Base-by-base conservation (phyloP, 1,284 basidiomycete species). In the Mycocalia duriaeana region DNA sequence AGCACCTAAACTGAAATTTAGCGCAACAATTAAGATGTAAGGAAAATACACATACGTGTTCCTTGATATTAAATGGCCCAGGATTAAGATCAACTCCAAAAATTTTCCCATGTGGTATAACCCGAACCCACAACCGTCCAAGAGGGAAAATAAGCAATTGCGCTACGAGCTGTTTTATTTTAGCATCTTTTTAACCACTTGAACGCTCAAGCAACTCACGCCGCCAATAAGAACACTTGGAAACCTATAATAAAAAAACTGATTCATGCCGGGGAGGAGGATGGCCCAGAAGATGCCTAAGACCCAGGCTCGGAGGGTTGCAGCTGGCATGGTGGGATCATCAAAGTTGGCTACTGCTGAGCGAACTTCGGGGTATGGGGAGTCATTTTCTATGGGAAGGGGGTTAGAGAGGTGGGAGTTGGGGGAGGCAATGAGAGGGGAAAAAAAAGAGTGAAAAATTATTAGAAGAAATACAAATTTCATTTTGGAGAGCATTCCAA, bases 61-160 rank as follows among this genome's bases (percentile, higher is more conserved):
- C 85, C 56, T 89, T 89, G 64, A 89, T 84, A 44, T 81, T 80
- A 61, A 87, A 89, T 2, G 83, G 81, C 16, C 85, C 85, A 18
- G 86, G 84, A 62, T 89, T 89, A 44, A 89, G 60, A 5, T 69
- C 55, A 13, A 71, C 28, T 7, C 74, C 71, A 26, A 82, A 72
- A 14, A 84, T 65, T 50, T 63, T 59, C 53, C 69, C 68, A 25
- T 63, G 61, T 19, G 81, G 86, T 43, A 85, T 56, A 37, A 75
- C 58, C 7, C 67, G 66, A 5, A 76, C 72, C 71, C 75, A 77
- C 11, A 66, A 56, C 19, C 70, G 61, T n/a, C 76, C 77, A 34
- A 79, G 64, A 0, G 86, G 86, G 56, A 85, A 80, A 0, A 72
- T 69, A 7, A 81, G 56, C 2, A 82, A 62, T 50, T 77, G 76